Conservation (phyloP, 2,329 filamentous ascomycete species). For the Fusarium sp. region DNA sequence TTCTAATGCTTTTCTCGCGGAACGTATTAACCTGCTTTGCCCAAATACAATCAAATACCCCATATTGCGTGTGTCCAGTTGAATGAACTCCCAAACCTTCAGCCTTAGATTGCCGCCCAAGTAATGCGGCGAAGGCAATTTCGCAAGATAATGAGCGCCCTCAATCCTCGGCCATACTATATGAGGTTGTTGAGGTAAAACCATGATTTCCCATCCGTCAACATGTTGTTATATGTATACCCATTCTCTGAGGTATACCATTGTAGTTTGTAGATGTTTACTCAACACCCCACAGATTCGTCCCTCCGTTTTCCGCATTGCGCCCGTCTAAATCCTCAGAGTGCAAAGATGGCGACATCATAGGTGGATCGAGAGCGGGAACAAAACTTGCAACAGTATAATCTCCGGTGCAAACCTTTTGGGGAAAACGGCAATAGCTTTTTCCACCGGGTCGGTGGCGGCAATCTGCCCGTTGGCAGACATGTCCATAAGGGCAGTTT, state of each 20-base stretch:
- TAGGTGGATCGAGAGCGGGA: neutral
- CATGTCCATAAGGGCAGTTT: slow-evolving; percentile 38
- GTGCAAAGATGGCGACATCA: slow-evolving; percentile 22
- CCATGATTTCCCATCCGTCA: neutral
- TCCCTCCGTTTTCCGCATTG: slow-evolving; percentile 24
- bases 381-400: slow-evolving; percentile 14
- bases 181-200: neutral
- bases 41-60: neutral
- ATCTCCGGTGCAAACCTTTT: slow-evolving; percentile 29
- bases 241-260: slow-evolving; percentile 10
- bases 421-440: slow-evolving; percentile 35
- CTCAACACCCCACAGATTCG: slow-evolving; percentile 15
- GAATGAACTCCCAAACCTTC: neutral
- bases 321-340: slow-evolving; percentile 33
- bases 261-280: neutral
- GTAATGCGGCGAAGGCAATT: neutral
- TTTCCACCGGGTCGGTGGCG: slow-evolving; percentile 32
- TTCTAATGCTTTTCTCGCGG: neutral
- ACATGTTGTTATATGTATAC: slow-evolving; percentile 12
- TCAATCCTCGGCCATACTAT: neutral
- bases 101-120: neutral
- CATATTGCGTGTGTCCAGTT: neutral
- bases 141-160: neutral
- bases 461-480: slow-evolving; percentile 40
- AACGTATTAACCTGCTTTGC: too few species aligned